Evolutionary conservation across 2,329 filamentous ascomycete species (phyloP).

Genomic region (Pseudofabraea citricarpa): DNA sequence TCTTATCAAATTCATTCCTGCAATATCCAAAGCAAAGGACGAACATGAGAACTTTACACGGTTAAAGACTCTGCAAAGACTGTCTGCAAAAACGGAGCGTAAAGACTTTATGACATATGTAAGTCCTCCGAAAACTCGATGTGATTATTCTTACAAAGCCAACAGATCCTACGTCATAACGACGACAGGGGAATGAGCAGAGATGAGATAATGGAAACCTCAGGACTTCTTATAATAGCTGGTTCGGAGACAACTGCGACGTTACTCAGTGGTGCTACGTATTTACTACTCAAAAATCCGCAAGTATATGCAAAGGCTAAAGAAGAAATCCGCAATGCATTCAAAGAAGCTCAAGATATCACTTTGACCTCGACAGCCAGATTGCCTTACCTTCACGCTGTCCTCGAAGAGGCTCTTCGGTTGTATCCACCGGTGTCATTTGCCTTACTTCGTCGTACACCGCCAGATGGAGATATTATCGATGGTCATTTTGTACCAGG

Average conservation of each 20-base stretch:
- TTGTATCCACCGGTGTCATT: conserved; percentile 32
- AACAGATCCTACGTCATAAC: background rate
- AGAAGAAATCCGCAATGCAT: background rate
- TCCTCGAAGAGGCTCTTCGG: conserved; percentile 35
- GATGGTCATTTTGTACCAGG: conserved; percentile 34
- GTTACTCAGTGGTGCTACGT: conserved; percentile 36
- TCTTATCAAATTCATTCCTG: background rate
- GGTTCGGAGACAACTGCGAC: conserved; percentile 48
- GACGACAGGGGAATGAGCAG: background rate
- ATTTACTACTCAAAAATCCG: conserved; percentile 28
- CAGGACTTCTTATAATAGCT: conserved; percentile 25
- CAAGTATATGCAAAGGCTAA: background rate
- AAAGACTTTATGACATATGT: background rate
- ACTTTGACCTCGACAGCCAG: conserved; percentile 2
- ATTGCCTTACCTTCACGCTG: conserved; percentile 34
- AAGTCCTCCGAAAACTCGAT: background rate
- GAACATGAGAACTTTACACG: background rate
- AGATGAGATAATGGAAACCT: background rate
- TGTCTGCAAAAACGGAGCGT: background rate
- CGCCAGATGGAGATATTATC: conserved; percentile 32
- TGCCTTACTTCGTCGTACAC: conserved; percentile 34
- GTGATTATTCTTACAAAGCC: background rate
- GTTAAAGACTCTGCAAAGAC: background rate
- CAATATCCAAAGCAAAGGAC: background rate
- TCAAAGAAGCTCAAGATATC: background rate